phyloP scores from a whole-genome alignment of 1,139 yeast species.

The Candida labiduridarum region DNA sequence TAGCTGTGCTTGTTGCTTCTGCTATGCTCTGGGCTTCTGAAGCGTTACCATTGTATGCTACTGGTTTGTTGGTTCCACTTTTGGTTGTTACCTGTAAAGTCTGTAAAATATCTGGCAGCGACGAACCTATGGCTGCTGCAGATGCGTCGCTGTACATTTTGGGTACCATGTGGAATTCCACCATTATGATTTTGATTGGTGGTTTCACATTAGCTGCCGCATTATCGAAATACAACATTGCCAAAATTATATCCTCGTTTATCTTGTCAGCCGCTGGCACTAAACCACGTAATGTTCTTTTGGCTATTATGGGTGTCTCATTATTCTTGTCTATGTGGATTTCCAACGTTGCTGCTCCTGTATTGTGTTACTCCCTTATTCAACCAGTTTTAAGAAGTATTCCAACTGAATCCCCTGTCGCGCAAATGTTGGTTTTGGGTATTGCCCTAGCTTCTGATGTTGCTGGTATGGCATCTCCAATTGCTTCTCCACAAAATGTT shows the following conservation, averaged over 20 bases:
- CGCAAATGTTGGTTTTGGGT: slow-evolving; percentile 83
- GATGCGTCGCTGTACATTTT: slow-evolving; percentile 78
- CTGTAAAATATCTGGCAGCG: slow-evolving; percentile 56
- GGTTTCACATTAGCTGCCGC: slow-evolving; percentile 97
- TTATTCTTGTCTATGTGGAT: slow-evolving; percentile 93
- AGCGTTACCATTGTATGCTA: slow-evolving; percentile 84
- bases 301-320: slow-evolving; percentile 84
- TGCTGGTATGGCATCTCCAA: slow-evolving; percentile 97
- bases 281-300: slow-evolving; percentile 72
- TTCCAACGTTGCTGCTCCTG: slow-evolving; percentile 95
- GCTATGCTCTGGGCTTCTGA: slow-evolving; percentile 95
- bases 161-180: slow-evolving; percentile 93
- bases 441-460: slow-evolving; percentile 89
- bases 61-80: slow-evolving; percentile 80
- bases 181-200: slow-evolving; percentile 83
- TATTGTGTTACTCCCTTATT: slow-evolving; percentile 82
- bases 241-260: slow-evolving; percentile 79
- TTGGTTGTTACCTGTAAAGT: slow-evolving; percentile 74
- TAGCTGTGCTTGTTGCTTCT: slow-evolving; percentile 77
- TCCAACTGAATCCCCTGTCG: slow-evolving; percentile 76
- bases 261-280: slow-evolving; percentile 84
- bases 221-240: slow-evolving; percentile 84
- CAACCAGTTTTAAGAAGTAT: slow-evolving; percentile 84
- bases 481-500: slow-evolving; percentile 93
- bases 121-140: slow-evolving; percentile 57